A percentile compares a stretch with the other conserved stretches of the same genome.
Evolutionary conservation across 2,329 filamentous ascomycete species (phyloP).

Genomic region (Colletotrichum sp.): DNA sequence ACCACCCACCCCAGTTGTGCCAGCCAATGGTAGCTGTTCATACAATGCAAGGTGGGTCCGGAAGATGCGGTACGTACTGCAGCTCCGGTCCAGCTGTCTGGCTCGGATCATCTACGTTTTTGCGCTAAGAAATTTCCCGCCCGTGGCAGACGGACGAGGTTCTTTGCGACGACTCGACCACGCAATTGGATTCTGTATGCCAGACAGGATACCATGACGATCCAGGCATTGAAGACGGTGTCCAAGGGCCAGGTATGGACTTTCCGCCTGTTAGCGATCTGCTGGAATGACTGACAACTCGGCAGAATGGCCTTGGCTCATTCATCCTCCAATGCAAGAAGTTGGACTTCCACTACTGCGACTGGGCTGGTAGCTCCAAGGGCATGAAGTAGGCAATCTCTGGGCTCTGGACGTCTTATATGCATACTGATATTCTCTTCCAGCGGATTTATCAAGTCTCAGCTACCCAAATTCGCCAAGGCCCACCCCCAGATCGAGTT

Average conservation of each 20-base stretch:
- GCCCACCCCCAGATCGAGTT: slow-evolving; percentile 90
- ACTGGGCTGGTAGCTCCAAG: slow-evolving; percentile 89
- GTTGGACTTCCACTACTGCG: slow-evolving; percentile 96
- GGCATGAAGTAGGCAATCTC: slow-evolving; percentile 80
- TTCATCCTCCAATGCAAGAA: slow-evolving; percentile 98
- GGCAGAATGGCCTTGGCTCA: slow-evolving; percentile 91
- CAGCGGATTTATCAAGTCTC: slow-evolving; percentile 81
- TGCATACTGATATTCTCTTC: slow-evolving; percentile 27
- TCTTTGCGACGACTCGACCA: neutral
- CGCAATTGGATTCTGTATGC: slow-evolving; percentile 6
- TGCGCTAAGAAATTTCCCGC: slow-evolving; percentile 21
- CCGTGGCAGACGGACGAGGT: neutral
- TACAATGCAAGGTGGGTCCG: neutral
- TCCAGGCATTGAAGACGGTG: slow-evolving; percentile 57
- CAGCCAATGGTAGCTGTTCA: neutral
- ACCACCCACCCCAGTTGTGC: neutral
- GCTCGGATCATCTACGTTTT: slow-evolving; percentile 6
- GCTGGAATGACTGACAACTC: neutral
- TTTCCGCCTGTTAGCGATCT: neutral
- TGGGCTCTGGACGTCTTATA: neutral
- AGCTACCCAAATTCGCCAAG: slow-evolving; percentile 78
- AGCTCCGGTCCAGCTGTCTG: neutral
- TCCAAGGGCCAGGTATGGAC: slow-evolving; percentile 57
- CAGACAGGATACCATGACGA: slow-evolving; percentile 48
- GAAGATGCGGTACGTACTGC: slow-evolving; percentile 6